Conservation (phyloP, 2,329 filamentous ascomycete species). For the Xylaria sp. region DNA sequence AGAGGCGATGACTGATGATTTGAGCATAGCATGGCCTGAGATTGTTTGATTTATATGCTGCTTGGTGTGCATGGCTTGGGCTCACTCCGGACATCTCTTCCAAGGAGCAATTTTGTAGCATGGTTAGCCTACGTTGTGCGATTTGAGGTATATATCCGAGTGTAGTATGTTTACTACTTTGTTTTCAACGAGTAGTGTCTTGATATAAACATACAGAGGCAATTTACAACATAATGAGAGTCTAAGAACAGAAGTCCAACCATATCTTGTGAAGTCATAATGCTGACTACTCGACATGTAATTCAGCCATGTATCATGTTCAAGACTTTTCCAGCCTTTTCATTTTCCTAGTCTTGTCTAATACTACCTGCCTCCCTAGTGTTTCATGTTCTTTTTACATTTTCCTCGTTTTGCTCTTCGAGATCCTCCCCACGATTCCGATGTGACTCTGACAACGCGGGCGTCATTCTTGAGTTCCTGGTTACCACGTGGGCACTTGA, state of each 20-base stretch:
- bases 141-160: constrained; percentile 30
- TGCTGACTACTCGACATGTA: not conserved
- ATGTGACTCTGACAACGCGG: constrained; percentile 1
- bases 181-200: constrained; percentile 14
- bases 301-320: not conserved
- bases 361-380: constrained; percentile 15
- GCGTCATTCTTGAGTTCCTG: constrained; percentile 2
- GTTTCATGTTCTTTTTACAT: constrained; percentile 9
- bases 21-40: constrained; percentile 35
- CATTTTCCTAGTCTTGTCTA: not conserved
- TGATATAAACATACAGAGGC: constrained; percentile 27
- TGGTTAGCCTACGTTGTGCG: constrained; percentile 29
- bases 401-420: not conserved
- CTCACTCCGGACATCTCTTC: constrained; percentile 14
- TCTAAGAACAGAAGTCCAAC: not conserved
- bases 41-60: constrained; percentile 43
- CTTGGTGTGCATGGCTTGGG: constrained; percentile 30
- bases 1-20: constrained; percentile 37
- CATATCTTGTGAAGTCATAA: not conserved
- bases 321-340: not conserved
- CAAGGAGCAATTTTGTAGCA: constrained; percentile 11
- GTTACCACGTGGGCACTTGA: constrained; percentile 16
- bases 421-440: not conserved
- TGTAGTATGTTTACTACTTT: constrained; percentile 31
- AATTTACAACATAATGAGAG: constrained; percentile 24